A percentile compares a stretch with the other conserved stretches of the same genome.
These are phyloP conservation scores for Letharia lupina DNA, from an alignment of 495 filamentous ascomycete species.

Conservation along the genomic window DNA sequence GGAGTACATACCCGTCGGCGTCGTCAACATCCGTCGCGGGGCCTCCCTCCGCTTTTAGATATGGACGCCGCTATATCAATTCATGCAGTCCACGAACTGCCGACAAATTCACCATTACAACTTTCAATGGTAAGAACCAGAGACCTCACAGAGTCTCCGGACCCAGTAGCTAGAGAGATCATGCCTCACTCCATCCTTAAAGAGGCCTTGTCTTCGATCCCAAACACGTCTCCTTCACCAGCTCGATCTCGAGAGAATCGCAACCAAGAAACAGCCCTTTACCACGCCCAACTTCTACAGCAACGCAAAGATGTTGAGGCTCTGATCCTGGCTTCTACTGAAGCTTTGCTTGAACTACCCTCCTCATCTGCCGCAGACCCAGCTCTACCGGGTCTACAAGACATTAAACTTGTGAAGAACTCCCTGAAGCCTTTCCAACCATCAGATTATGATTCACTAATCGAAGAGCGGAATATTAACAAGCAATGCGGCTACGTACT, in stretches of 20 bases:
- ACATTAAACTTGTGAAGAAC: constrained; percentile 48
- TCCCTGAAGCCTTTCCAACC: constrained; percentile 67
- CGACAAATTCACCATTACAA: too few species aligned
- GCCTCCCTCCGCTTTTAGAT: not conserved
- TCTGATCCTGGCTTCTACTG: constrained; percentile 59
- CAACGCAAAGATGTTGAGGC: constrained; percentile 64
- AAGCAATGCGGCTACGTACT: constrained; percentile 73
- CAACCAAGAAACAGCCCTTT: constrained; percentile 56
- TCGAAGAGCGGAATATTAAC: constrained; percentile 77
- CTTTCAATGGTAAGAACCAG: too few species aligned
- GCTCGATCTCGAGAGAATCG: constrained; percentile 41
- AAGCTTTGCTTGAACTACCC: constrained; percentile 57
- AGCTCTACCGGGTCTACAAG: constrained; percentile 46
- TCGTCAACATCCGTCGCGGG: not conserved
- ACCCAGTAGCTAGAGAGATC: not conserved
- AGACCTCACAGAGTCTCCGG: too few species aligned
- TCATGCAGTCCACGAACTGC: not conserved
- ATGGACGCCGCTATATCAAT: not conserved
- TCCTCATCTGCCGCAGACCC: constrained; percentile 44
- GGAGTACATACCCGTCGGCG: too few species aligned
- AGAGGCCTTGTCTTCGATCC: constrained; percentile 11
- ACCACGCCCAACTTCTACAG: constrained; percentile 74
- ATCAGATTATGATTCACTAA: constrained; percentile 73
- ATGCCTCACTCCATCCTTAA: constrained; percentile 19
- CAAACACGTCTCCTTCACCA: constrained; percentile 33